Evolutionary conservation across 2,329 filamentous ascomycete species (phyloP), one percentile per base, ranked within the genome.

Genomic region (Colletotrichum musicola): DNA sequence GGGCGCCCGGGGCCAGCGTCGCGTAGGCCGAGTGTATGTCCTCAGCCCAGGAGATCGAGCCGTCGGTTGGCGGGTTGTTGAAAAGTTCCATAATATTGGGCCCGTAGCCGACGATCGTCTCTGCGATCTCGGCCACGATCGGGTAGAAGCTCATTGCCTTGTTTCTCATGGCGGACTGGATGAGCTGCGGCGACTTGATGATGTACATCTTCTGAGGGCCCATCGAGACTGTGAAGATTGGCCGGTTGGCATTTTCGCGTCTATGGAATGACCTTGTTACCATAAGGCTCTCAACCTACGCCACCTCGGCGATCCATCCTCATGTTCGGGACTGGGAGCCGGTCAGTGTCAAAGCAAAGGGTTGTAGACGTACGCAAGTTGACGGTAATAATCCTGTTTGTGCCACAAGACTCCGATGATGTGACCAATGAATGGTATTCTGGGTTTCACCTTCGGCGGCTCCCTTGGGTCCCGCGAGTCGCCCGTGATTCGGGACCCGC

Each of bases 401-500:
- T 76, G 73, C 46, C 75, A 71, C 38, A 84, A 70, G 71, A 85
- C 75, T 6, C 81, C 80, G 40, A 86, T 73, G 22, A 85, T 76
- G 71, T 86, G 84, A 1, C 84, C 84, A 46, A 86, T 70, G 22
- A 82, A 73, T 0, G 84, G 84, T 51, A 86, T 77, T 14, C 53
- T 75, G 2, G 81, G 76, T 30, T 78, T 78, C 27, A 85, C 30
- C 0, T 80, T 65, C 6, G 82, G 81, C 6, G 84, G 84, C 64
- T 86, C 84, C 55, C 76, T 73, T 6, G 79, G 73, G 57, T 80
- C 76, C 30, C 14, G 27, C 14, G 27, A 30, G 13, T 58, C 35
- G 25, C 27, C 44, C 40, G 42, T 13, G 25, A 50, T 42, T 22
- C 40, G 50, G 42, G 40, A 49, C 4, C 42, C 44, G 30, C 46